Conservation (phyloP, 257 asterid species). For the Linderniella brevidens region DNA sequence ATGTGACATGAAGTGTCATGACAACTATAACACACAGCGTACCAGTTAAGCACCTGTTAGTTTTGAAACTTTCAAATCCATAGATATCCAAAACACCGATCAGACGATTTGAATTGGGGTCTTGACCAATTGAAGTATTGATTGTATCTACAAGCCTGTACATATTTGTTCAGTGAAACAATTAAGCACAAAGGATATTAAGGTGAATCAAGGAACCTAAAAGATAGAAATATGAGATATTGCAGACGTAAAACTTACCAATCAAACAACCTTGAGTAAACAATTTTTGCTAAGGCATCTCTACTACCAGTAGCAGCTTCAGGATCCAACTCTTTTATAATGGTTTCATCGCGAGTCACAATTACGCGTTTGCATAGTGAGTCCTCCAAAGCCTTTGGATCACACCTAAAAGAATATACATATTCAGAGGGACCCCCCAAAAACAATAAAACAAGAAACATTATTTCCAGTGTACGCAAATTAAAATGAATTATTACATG, state of each 20-base stretch:
- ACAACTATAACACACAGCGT: constrained; percentile 37
- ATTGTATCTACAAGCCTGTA: constrained; percentile 75
- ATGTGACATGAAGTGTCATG: no score
- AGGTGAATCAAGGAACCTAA: no score
- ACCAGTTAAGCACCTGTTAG: constrained; percentile 88
- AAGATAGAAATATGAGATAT: no score
- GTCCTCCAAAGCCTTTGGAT: constrained; percentile 79
- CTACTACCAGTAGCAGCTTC: constrained; percentile 83
- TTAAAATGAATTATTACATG: constrained; percentile 37
- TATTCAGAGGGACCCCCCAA: constrained; percentile 3
- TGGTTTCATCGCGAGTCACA: constrained; percentile 96
- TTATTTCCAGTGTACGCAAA: neutral
- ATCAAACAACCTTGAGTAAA: constrained; percentile 87
- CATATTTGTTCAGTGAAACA: constrained; percentile 4
- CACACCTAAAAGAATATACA: constrained; percentile 54
- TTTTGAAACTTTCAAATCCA: constrained; percentile 89
- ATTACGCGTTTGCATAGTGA: constrained; percentile 88
- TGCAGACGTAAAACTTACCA: constrained; percentile 31
- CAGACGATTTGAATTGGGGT: constrained; percentile 45
- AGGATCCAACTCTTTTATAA: constrained; percentile 82
- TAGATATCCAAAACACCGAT: constrained; percentile 79
- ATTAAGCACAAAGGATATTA: neutral
- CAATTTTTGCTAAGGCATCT: constrained; percentile 90
- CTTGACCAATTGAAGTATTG: constrained; percentile 66
- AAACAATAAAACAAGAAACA: neutral